Evolutionary conservation across 2,329 filamentous ascomycete genomes (phyloP).

Genomic region (Juglanconis oblonga): DNA sequence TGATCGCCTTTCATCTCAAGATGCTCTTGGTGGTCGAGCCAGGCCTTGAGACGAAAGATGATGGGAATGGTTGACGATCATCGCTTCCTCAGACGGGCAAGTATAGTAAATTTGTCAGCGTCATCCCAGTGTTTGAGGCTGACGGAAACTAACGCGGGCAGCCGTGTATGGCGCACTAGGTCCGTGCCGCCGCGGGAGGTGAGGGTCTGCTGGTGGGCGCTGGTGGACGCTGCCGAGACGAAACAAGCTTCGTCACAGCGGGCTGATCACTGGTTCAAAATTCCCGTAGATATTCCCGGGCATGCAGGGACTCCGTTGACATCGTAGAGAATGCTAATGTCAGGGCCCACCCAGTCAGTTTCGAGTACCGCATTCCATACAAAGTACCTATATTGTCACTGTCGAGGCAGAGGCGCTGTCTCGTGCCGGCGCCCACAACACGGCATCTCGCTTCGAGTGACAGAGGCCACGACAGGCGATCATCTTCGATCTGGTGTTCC

Average conservation of each 20-base stretch:
- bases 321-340: background rate
- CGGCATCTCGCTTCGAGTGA: too few species aligned
- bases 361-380: too few species aligned
- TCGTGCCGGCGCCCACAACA: too few species aligned
- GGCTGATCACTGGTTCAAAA: conserved; percentile 1
- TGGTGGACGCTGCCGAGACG: conserved; percentile 9
- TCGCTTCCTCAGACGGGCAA: background rate
- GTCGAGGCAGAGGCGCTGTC: too few species aligned
- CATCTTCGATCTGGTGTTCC: conserved; percentile 3
- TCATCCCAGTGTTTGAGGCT: conserved; percentile 10
- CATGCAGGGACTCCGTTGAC: conserved; percentile 8
- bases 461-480: background rate
- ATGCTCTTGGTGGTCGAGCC: background rate
- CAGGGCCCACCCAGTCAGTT: background rate
- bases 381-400: too few species aligned
- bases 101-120: background rate
- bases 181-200: background rate
- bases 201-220: background rate
- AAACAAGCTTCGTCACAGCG: conserved; percentile 17
- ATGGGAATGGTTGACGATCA: background rate
- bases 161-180: background rate
- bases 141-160: conserved; percentile 1
- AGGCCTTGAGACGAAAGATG: conserved; percentile 1
- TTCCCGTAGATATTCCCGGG: conserved; percentile 7
- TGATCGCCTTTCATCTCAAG: background rate